Conservation (phyloP, 176 grass and related monocot species). For the Tillandsia fasciculata region DNA sequence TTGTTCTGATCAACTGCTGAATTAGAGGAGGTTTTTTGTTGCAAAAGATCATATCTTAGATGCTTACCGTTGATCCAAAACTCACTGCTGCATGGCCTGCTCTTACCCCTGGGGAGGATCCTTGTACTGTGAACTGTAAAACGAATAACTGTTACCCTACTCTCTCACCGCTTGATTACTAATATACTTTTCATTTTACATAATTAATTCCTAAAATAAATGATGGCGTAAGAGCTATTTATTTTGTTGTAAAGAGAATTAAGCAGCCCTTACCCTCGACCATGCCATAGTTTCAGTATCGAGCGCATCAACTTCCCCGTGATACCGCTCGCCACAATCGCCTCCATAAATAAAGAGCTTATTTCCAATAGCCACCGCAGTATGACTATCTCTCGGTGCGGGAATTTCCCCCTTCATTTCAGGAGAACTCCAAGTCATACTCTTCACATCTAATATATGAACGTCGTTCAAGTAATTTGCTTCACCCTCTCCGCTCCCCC, state of each 20-base stretch:
- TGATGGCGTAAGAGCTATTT: background rate
- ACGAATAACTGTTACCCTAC: background rate
- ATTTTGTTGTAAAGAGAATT: background rate
- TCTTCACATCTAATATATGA: conserved; percentile 60
- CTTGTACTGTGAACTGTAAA: conserved; percentile 60
- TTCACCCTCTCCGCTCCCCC: conserved; percentile 87
- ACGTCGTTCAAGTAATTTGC: conserved; percentile 93
- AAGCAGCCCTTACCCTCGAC: conserved; percentile 61
- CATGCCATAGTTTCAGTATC: conserved; percentile 69
- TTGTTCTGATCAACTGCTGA: background rate
- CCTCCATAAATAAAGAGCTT: conserved; percentile 77
- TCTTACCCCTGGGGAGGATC: conserved; percentile 69
- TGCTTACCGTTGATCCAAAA: conserved; percentile 72
- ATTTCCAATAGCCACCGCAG: conserved; percentile 44
- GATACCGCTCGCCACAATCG: conserved; percentile 83
- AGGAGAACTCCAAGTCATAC: conserved; percentile 72
- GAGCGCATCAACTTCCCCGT: conserved; percentile 86
- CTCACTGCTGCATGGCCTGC: conserved; percentile 78
- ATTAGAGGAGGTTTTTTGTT: background rate
- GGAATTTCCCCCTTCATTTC: conserved; percentile 46
- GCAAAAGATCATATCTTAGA: background rate
- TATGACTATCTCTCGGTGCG: conserved; percentile 84
- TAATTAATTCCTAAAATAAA: background rate
- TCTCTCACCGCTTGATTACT: too few species aligned
- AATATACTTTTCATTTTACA: background rate